Conservation (phyloP, 2,329 filamentous ascomycete species). For the Venturia aucupariae region DNA sequence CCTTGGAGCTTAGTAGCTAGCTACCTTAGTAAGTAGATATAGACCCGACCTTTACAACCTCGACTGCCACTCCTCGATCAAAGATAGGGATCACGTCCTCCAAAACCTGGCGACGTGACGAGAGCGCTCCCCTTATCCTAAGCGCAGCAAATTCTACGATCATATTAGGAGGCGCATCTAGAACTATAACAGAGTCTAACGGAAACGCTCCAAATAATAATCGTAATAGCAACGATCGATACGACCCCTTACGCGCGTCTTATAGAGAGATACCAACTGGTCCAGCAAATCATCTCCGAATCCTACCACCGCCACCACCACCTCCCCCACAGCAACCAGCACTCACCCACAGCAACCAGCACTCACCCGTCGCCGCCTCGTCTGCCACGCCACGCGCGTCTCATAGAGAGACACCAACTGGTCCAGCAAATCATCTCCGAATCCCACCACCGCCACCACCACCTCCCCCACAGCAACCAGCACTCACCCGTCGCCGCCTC, state of each 20-base stretch:
- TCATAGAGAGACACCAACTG: not conserved
- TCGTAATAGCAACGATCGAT: not conserved
- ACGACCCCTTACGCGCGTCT: not conserved
- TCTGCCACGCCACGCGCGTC: slow-evolving; percentile 10
- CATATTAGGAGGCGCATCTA: not conserved
- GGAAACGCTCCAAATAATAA: not conserved
- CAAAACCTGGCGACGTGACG: not conserved
- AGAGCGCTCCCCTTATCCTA: not conserved
- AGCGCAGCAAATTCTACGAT: not conserved
- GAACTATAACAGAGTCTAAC: not conserved
- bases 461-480: not conserved
- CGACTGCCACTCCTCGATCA: too few relatives aligned
- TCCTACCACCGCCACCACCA: not conserved
- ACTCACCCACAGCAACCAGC: too few relatives aligned
- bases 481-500: slow-evolving; percentile 1
- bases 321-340: not conserved
- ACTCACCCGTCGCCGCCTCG: slow-evolving; percentile 5
- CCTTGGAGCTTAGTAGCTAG: too few relatives aligned
- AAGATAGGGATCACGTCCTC: too few relatives aligned
- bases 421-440: not conserved
- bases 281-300: not conserved
- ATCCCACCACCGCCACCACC: not conserved
- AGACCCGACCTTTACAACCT: too few relatives aligned
- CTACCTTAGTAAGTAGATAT: too few relatives aligned
- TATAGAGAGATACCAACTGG: not conserved